phyloP scores from a whole-genome alignment of 345 rosid species.

The Ailanthus altissimus region DNA sequence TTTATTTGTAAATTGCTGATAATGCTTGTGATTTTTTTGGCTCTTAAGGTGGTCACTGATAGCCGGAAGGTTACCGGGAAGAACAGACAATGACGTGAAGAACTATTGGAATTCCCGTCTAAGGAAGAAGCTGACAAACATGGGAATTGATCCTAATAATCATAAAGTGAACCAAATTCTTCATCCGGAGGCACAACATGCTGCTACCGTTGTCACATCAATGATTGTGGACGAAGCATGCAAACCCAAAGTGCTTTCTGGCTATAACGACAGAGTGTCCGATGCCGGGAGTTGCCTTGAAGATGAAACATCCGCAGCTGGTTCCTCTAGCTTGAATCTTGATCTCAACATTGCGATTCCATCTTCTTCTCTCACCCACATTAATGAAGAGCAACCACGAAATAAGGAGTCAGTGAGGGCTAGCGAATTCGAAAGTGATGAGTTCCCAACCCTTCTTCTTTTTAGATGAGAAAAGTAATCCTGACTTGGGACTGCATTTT shows the following conservation, averaged over 20 bases:
- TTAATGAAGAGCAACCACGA: slow-evolving; percentile 17
- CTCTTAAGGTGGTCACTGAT: slow-evolving; percentile 49
- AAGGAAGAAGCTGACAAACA: slow-evolving; percentile 40
- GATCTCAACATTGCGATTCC: slow-evolving; percentile 33
- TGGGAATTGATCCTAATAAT: slow-evolving; percentile 54
- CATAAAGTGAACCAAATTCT: slow-evolving; percentile 33
- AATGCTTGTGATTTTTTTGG: background rate
- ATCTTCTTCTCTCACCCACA: background rate
- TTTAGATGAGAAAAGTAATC: slow-evolving; percentile 15
- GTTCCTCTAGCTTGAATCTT: slow-evolving; percentile 37
- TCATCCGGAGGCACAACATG: slow-evolving; percentile 11
- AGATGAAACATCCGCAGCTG: slow-evolving; percentile 16
- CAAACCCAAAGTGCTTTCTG: background rate
- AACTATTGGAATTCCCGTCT: slow-evolving; percentile 52
- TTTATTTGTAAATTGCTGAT: too few species aligned
- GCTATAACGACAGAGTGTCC: slow-evolving; percentile 19
- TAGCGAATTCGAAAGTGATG: slow-evolving; percentile 5
- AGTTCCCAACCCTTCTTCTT: slow-evolving; percentile 37
- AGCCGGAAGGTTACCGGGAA: slow-evolving; percentile 55
- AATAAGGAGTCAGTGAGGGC: background rate
- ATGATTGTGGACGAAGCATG: background rate
- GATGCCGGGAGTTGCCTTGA: slow-evolving; percentile 37
- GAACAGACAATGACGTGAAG: slow-evolving; percentile 55
- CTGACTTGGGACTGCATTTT: background rate
- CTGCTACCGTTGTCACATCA: slow-evolving; percentile 16